Evolutionary conservation across 495 filamentous ascomycete species (phyloP), one percentile per base, ranked within the genome.

Genomic region (Venustampulla echinocandica): DNA sequence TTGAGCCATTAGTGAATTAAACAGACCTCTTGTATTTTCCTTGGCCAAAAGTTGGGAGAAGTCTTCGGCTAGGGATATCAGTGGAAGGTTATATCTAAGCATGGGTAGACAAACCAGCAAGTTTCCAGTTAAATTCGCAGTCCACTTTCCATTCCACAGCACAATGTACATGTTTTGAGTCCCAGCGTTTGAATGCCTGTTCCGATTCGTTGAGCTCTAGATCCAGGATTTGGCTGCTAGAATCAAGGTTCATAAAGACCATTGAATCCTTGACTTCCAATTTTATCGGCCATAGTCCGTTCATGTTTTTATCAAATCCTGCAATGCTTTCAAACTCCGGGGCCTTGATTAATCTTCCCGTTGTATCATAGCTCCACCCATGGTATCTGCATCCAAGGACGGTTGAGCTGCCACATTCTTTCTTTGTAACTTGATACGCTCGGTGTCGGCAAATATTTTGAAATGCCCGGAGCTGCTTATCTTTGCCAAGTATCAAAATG

Each of bases 331-430:
- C 66, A 48, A 74, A 81, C 2, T 69, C 64, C 0, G 77, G 76
- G 1, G 79, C 77, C 57, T 79, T 79, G 36, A 76, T 68, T 30
- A 81, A 58, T 25, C 70, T 66, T 14, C 79, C 77, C 33, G 58
- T 66, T 4, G 69, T 66, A 44, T 75, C 70, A 49, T 80, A 81
- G 28, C 69, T 73, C 77, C 79, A 82, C 19, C 78, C 77, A 57
- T 82, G 79, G 50, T 80, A 82, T 34, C 71, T 65, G 58, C 77
- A 82, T 1, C 67, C 61, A 10, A 81, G 69, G 47, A 79, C 70
- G 5, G 64, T 63, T 13, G 72, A 58, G 7, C 62, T 67, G 3
- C 77, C 77, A 7, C 58, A 46, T 5, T 69, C 63, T 30, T 69
- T 68, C 10, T 65, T 67, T 2, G 56, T 70, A n/a, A 79, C 67